Conservation (phyloP, 768 basidiomycete species). For the Pilatotrama ljubarskyi region DNA sequence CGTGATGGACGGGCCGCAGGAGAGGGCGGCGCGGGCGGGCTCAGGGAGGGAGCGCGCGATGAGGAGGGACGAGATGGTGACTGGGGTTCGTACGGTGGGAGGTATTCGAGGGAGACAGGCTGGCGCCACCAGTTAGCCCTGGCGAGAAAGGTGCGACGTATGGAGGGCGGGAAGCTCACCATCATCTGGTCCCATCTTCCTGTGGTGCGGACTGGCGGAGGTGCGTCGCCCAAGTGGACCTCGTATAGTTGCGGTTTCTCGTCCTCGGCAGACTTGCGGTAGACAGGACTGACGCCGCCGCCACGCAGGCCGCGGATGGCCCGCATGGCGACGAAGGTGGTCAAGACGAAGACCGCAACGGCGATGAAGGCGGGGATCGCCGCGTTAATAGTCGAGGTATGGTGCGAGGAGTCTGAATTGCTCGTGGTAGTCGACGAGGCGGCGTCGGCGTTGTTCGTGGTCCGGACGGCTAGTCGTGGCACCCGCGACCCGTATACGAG, state of each 20-base stretch:
- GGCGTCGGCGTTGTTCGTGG: not conserved
- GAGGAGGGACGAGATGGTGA: not conserved
- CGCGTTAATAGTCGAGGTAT: not conserved
- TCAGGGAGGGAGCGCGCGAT: not conserved
- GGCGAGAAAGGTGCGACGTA: no score
- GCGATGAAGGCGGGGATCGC: not conserved
- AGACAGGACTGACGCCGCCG: not conserved
- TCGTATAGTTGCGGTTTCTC: slow-evolving; percentile 11
- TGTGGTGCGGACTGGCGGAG: not conserved
- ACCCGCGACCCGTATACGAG: slow-evolving; percentile 1
- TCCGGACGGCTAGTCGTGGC: not conserved
- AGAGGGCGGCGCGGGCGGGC: not conserved
- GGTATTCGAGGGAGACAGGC: slow-evolving; percentile 1
- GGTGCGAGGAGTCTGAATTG: not conserved
- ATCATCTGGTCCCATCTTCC: not conserved
- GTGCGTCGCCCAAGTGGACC: not conserved
- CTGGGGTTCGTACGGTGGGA: not conserved
- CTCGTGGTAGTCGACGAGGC: not conserved
- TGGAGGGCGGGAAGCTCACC: not conserved
- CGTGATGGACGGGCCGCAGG: not conserved
- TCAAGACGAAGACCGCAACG: slow-evolving; percentile 5
- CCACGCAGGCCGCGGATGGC: not conserved
- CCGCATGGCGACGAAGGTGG: not conserved
- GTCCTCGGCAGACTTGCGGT: not conserved
- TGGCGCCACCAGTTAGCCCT: no score